phyloP scores from a whole-genome alignment of 208 protist species.

The Tritrichomonas foetus region DNA sequence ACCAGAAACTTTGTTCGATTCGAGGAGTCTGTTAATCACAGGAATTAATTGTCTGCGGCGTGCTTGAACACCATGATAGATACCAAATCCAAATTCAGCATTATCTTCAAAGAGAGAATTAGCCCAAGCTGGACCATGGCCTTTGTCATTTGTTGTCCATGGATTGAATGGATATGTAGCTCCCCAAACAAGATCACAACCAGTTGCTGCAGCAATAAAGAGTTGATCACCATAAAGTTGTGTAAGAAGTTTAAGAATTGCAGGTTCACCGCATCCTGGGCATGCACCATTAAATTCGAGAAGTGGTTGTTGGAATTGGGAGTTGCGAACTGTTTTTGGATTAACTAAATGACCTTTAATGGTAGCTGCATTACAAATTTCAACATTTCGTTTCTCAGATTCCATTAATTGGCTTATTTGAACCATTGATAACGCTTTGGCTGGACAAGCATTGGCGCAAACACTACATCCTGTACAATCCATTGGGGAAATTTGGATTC shows the following conservation, averaged over 20 bases:
- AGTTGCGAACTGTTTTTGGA: not conserved
- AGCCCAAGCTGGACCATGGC: constrained; percentile 63
- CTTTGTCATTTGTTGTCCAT: constrained; percentile 60
- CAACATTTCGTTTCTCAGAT: not conserved
- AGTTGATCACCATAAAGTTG: constrained; percentile 67
- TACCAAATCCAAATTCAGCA: constrained; percentile 66
- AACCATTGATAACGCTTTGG: constrained; percentile 56
- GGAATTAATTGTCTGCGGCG: not conserved
- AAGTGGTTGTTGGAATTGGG: constrained; percentile 62
- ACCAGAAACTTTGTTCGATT: constrained; percentile 44
- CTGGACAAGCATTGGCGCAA: not conserved
- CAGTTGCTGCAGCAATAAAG: constrained; percentile 68
- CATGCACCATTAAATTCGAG: constrained; percentile 69
- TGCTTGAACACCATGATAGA: constrained; percentile 45
- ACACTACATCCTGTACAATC: not conserved
- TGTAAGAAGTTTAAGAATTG: constrained; percentile 67
- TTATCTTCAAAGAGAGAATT: constrained; percentile 68
- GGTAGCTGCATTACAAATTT: not conserved
- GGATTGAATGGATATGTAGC: constrained; percentile 51
- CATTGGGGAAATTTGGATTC: not conserved
- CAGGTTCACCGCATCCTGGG: constrained; percentile 68
- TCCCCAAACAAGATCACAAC: constrained; percentile 66
- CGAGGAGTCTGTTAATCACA: constrained; percentile 37
- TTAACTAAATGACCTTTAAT: not conserved
- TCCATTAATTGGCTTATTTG: not conserved